phyloP scores from a whole-genome alignment of 768 basidiomycete genomes.

The Amanita rubescens region DNA sequence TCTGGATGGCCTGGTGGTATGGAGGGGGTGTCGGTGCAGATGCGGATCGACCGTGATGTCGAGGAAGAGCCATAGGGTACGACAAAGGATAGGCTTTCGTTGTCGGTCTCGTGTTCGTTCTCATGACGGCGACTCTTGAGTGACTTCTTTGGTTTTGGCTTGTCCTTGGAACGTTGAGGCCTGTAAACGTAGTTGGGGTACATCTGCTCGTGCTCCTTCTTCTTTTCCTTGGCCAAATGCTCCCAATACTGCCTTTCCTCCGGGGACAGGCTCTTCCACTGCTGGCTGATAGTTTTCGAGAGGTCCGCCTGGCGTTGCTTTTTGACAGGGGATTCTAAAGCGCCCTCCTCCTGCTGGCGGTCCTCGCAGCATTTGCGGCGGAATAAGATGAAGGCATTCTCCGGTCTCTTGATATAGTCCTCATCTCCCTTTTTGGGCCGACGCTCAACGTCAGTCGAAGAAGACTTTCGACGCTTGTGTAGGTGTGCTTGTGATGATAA shows the following conservation, averaged over 20 bases:
- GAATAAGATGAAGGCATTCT: conserved; percentile 83
- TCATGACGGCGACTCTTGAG: conserved; percentile 22
- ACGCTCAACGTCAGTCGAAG: conserved; percentile 44
- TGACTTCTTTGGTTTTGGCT: conserved; percentile 38
- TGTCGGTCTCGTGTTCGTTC: conserved; percentile 32
- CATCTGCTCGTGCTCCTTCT: conserved; percentile 69
- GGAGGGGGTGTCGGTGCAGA: conserved; percentile 62
- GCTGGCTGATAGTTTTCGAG: conserved; percentile 74
- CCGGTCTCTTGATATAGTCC: conserved; percentile 77
- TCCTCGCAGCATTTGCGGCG: conserved; percentile 73
- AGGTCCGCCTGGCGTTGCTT: conserved; percentile 61
- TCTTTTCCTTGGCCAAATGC: conserved; percentile 68
- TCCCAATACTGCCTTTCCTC: conserved; percentile 74
- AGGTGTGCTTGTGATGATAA: conserved; percentile 18
- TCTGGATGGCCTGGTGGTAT: conserved; percentile 60
- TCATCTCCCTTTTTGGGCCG: conserved; percentile 69
- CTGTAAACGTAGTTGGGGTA: conserved; percentile 78
- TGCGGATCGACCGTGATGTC: conserved; percentile 31
- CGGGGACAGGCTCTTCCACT: conserved; percentile 62
- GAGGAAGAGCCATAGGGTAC: conserved; percentile 26
- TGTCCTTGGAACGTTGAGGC: conserved; percentile 56
- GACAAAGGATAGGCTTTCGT: conserved; percentile 31
- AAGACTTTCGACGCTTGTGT: conserved; percentile 48
- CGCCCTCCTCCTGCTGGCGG: conserved; percentile 49
- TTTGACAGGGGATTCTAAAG: conserved; percentile 40